phyloP scores from a whole-genome alignment of 2,329 filamentous ascomycete genomes.

The Drechslerella dactyloides region DNA sequence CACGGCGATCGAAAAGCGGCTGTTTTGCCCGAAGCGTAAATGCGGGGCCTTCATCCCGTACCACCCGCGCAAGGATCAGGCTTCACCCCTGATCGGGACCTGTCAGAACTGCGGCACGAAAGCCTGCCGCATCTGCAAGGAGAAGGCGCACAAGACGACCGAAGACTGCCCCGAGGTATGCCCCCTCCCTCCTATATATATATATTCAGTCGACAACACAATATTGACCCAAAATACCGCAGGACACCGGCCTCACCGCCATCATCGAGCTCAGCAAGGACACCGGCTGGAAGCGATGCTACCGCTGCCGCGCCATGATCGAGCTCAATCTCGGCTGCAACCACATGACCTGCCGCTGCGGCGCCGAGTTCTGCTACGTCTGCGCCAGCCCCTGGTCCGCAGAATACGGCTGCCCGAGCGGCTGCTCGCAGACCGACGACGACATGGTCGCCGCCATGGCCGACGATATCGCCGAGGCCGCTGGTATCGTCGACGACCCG shows the following conservation, averaged over 20 bases:
- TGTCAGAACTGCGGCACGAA: constrained; percentile 45
- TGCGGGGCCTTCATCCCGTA: constrained; percentile 48
- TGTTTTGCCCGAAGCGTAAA: constrained; percentile 42
- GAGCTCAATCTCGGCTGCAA: constrained; percentile 84
- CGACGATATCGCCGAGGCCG: constrained; percentile 27
- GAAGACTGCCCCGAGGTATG: constrained; percentile 44
- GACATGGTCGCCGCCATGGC: constrained; percentile 29
- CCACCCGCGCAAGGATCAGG: constrained; percentile 41
- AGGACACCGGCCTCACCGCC: constrained; percentile 56
- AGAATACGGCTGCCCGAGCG: constrained; percentile 43
- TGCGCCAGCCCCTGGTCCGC: constrained; percentile 74
- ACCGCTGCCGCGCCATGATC: constrained; percentile 74
- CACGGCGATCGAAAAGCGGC: constrained; percentile 40
- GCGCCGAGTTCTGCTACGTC: constrained; percentile 84
- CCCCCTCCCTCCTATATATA: neutral
- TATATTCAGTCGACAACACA: neutral
- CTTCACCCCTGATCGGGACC: constrained; percentile 28
- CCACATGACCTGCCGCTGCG: constrained; percentile 85
- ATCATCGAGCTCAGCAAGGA: constrained; percentile 69
- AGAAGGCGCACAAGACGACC: constrained; percentile 26
- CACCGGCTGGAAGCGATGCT: constrained; percentile 77
- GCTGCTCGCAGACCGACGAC: constrained; percentile 29
- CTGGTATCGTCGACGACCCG: constrained; percentile 8
- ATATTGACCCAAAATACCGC: neutral
- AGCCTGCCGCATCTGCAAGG: constrained; percentile 48